Conservation (phyloP, 2,329 filamentous ascomycete genomes). For the Hypoxylon sp. region DNA sequence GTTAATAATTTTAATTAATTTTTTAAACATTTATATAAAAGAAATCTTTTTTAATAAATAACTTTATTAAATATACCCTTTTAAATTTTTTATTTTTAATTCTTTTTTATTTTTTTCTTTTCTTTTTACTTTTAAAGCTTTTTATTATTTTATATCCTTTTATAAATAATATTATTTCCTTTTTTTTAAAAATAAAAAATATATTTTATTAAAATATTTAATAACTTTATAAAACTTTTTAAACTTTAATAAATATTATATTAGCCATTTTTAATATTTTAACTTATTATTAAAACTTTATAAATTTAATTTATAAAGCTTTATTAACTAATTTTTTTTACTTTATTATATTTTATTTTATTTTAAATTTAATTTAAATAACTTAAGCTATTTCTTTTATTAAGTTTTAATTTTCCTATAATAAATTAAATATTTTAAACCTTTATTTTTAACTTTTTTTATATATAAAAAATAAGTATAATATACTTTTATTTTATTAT, state of each 20-base stretch:
- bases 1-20: background rate
- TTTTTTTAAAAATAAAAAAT: slow-evolving; percentile 4
- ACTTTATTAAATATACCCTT: background rate
- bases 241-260: background rate
- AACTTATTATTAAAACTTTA: background rate
- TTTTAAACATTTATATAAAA: slow-evolving; percentile 13
- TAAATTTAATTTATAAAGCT: background rate
- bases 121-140: background rate
- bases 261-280: background rate
- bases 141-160: slow-evolving; percentile 9
- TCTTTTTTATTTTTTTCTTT: background rate
- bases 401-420: slow-evolving; percentile 1
- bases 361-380: background rate
- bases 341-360: slow-evolving; percentile 4
- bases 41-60: background rate
- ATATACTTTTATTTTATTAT: slow-evolving; percentile 19
- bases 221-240: slow-evolving; percentile 10
- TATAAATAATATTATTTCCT: slow-evolving; percentile 8
- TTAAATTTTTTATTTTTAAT: slow-evolving; percentile 3
- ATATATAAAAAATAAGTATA: slow-evolving; percentile 12
- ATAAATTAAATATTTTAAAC: slow-evolving; percentile 17
- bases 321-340: background rate
- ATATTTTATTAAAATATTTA: slow-evolving; percentile 10
- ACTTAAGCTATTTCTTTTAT: background rate
- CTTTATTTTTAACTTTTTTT: slow-evolving; percentile 10